These are phyloP conservation scores for Boletus reticulatus DNA, from an alignment of 768 basidiomycete genomes.

Conservation along the genomic window DNA sequence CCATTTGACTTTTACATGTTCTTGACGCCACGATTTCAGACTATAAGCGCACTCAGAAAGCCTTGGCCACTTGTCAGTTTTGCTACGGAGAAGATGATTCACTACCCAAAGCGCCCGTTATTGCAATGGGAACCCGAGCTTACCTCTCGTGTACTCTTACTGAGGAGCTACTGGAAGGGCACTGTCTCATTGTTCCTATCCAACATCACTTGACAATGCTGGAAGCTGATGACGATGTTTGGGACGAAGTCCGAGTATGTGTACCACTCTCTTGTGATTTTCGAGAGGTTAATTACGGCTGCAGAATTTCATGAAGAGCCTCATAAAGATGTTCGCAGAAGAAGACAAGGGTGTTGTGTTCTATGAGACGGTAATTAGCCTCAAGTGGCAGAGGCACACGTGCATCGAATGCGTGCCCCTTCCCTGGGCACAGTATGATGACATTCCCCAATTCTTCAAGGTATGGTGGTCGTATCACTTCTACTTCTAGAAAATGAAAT, in stretches of 20 bases:
- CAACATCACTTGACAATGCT: slow-evolving; percentile 90
- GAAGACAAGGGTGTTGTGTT: slow-evolving; percentile 94
- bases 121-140: slow-evolving; percentile 87
- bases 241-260: slow-evolving; percentile 92
- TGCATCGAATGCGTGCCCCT: slow-evolving; percentile 93
- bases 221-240: slow-evolving; percentile 95
- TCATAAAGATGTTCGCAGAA: slow-evolving; percentile 93
- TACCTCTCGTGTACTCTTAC: slow-evolving; percentile 88
- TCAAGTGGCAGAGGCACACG: slow-evolving; percentile 89
- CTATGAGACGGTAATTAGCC: slow-evolving; percentile 86
- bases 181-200: slow-evolving; percentile 94
- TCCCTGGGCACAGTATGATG: slow-evolving; percentile 83
- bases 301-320: slow-evolving; percentile 83
- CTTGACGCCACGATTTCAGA: slow-evolving; percentile 46
- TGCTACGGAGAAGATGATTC: slow-evolving; percentile 94
- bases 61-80: slow-evolving; percentile 78
- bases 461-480: slow-evolving; percentile 34
- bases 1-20: not conserved
- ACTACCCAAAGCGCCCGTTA: slow-evolving; percentile 79
- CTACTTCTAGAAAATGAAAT: slow-evolving; percentile 6
- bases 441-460: slow-evolving; percentile 92
- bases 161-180: slow-evolving; percentile 89
- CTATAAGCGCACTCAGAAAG: slow-evolving; percentile 93
- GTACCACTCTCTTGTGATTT: not conserved
- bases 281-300: not conserved